Evolutionary conservation across 495 filamentous ascomycete species (phyloP).

Genomic region (Aspergillus sparsus): DNA sequence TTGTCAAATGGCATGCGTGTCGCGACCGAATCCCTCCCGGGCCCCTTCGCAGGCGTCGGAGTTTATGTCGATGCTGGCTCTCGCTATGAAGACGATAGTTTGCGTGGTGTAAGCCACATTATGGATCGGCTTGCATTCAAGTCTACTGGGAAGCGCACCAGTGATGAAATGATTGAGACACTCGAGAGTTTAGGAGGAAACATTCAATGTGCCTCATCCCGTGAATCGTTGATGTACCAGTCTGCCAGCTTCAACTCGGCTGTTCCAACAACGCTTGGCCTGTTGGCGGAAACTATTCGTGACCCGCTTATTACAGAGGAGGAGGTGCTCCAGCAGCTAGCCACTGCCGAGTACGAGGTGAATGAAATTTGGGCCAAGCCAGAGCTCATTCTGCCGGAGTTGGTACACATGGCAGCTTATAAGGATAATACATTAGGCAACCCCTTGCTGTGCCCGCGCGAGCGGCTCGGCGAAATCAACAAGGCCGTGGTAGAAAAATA

Average conservation of each 20-base stretch:
- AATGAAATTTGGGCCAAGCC: constrained; percentile 97
- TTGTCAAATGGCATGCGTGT: constrained; percentile 93
- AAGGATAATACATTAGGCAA: constrained; percentile 95
- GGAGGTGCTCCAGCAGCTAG: constrained; percentile 82
- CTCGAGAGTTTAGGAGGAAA: constrained; percentile 89
- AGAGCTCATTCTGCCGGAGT: constrained; percentile 91
- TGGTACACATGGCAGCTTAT: constrained; percentile 93
- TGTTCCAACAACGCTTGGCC: constrained; percentile 75
- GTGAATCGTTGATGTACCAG: constrained; percentile 98
- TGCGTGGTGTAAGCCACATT: constrained; percentile 92
- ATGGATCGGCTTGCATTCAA: constrained; percentile 97
- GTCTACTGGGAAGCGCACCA: constrained; percentile 71
- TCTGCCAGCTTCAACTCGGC: constrained; percentile 95
- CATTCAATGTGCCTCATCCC: constrained; percentile 91
- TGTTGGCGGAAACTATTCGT: constrained; percentile 93
- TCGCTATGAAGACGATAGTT: constrained; percentile 81
- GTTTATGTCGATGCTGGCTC: constrained; percentile 98
- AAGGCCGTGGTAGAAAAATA: constrained; percentile 75
- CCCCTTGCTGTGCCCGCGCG: constrained; percentile 85
- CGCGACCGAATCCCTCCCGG: constrained; percentile 91
- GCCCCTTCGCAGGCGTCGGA: constrained; percentile 91
- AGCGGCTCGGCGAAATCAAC: constrained; percentile 76
- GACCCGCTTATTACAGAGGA: constrained; percentile 87
- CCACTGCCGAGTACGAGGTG: constrained; percentile 93
- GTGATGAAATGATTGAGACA: constrained; percentile 83